Base-by-base conservation (phyloP, 768 basidiomycete species). In the Lactarius indigo region DNA sequence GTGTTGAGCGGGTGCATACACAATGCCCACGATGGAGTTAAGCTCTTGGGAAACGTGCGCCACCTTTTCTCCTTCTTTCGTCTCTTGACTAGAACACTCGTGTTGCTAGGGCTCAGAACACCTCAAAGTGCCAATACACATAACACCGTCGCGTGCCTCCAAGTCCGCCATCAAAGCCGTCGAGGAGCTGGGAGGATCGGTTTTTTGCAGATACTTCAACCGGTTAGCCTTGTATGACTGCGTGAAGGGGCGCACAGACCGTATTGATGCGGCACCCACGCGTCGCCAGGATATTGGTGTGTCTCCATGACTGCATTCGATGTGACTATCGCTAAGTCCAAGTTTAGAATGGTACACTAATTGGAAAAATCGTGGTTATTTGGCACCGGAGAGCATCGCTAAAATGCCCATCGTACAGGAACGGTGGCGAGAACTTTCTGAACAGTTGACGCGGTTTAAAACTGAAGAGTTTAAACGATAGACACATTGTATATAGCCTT, bases 191-290 rank as follows among this genome's bases (percentile, higher is more conserved):
- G 94, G 95, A 28, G 96, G 96, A 30, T 85, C 85, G 57, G 86
- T 98, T 41, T 86, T 90, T 56, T 95, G 94, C 79, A 90, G 92
- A 74, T 96, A 92, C 76, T 94, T 96, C 79, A 98, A 98, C 77
- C 77, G 84, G 23, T 83, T 97, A 39, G 88, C 92, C 1, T 83
- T 98, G 57, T 85, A 87, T 42, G 92, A 94, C 72, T 89, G 86
- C 68, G 76, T 93, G 68, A 86, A 90, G 70, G 87, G 87, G 5
- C 83, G 86, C 35, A 85, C 82, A 23, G 91, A 94, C 73, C 84
- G 88, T 62, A 78, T 83, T 64, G 80, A 84, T 61, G 95, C 94
- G 12, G 87, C 88, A 12, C 94, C 94, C 0, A 92, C 90, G n/a
- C 87, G 90, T 66, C 88, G 92, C 63, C 83, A 86, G 69, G 92